Evolutionary conservation across 352 stramenopile species (phyloP).

Genomic region (Globisporangium nunn): DNA sequence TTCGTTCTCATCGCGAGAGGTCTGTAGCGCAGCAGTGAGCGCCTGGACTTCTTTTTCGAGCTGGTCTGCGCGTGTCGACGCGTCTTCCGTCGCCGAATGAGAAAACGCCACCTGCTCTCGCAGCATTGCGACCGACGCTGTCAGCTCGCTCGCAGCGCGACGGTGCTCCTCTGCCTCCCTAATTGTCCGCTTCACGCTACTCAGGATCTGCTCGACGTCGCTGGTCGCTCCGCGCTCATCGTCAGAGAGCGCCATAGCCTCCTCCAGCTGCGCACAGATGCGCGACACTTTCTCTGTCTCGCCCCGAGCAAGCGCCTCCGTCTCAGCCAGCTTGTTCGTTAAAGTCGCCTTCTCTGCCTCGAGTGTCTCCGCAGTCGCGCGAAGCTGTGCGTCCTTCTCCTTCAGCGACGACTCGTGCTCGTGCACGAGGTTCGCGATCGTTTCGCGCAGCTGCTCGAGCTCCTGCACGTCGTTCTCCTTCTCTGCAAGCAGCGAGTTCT

Average conservation of each 20-base stretch:
- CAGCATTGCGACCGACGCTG: slow-evolving; percentile 1
- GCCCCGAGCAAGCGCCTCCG: slow-evolving; percentile 14
- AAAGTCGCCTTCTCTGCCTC: slow-evolving; percentile 17
- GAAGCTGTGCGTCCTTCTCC: slow-evolving; percentile 3
- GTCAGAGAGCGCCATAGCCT: slow-evolving; percentile 2
- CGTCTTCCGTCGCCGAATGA: not conserved
- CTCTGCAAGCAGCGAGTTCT: slow-evolving; percentile 13
- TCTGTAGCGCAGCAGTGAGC: slow-evolving; percentile 12
- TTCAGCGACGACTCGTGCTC: slow-evolving; percentile 8
- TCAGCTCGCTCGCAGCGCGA: slow-evolving; percentile 6
- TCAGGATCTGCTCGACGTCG: slow-evolving; percentile 7
- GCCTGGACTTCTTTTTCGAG: slow-evolving; percentile 21
- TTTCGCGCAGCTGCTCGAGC: slow-evolving; percentile 14
- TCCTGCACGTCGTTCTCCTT: slow-evolving; percentile 15
- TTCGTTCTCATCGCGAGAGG: slow-evolving; percentile 13
- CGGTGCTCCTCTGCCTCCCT: slow-evolving; percentile 5
- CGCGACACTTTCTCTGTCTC: slow-evolving; percentile 4
- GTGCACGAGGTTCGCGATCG: slow-evolving; percentile 9
- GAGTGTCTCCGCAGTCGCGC: not conserved
- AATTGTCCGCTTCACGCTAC: slow-evolving; percentile 6
- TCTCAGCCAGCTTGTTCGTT: slow-evolving; percentile 18
- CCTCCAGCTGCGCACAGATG: slow-evolving; percentile 18
- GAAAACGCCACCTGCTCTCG: slow-evolving; percentile 7
- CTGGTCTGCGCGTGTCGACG: not conserved
- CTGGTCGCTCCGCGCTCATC: not conserved